Percentiles rank a stretch among this genome's conserved stretches.
Conservation (phyloP, 768 basidiomycete genomes). For the Strobilomyces dryophilus region DNA sequence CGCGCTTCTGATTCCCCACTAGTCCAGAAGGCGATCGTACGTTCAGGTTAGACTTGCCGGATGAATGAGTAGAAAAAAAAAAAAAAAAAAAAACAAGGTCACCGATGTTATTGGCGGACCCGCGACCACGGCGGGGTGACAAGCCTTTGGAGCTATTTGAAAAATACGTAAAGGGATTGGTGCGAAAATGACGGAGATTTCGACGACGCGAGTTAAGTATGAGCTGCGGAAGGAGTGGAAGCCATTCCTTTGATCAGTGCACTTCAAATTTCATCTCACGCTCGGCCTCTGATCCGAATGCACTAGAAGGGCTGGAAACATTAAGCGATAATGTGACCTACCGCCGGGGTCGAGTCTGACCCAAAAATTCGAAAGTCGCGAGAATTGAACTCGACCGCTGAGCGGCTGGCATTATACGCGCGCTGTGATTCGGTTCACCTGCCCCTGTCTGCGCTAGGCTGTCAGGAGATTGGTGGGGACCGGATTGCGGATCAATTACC, state of each 20-base stretch:
- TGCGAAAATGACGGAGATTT: constrained; percentile 24
- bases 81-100: neutral
- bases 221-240: neutral
- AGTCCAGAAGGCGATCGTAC: constrained; percentile 2
- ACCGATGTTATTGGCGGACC: neutral
- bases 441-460: neutral
- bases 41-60: neutral
- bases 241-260: neutral
- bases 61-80: neutral
- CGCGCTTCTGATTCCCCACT: constrained; percentile 1
- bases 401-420: neutral
- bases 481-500: neutral
- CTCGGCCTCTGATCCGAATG: constrained; percentile 3
- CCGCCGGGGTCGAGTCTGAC: neutral
- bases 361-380: neutral
- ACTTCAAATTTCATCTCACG: constrained; percentile 3
- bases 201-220: neutral
- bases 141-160: constrained; percentile 8
- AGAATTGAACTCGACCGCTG: neutral
- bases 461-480: neutral
- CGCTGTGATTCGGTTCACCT: neutral
- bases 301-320: neutral
- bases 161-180: constrained; percentile 2
- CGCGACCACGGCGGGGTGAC: neutral
- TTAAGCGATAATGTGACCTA: neutral